Evolutionary conservation across 139 green algal species (phyloP).

Genomic region (Micractinium sp.): DNA sequence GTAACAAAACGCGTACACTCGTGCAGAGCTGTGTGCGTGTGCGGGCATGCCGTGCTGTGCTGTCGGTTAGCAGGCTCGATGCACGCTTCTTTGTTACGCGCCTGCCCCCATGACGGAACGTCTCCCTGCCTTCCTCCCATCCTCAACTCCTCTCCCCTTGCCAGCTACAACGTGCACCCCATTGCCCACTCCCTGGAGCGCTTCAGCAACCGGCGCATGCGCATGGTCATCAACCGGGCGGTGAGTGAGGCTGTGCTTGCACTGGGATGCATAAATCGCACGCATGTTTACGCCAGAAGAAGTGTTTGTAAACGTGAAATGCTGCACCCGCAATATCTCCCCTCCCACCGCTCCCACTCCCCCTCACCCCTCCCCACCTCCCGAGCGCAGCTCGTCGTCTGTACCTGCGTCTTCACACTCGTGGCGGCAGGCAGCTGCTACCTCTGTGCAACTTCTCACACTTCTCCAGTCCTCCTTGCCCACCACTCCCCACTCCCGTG

Average conservation of each 20-base stretch:
- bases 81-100: too few relatives aligned
- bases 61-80: too few relatives aligned
- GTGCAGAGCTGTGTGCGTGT: too few relatives aligned
- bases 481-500: not conserved
- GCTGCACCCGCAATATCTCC: too few relatives aligned
- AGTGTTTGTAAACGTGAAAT: not conserved
- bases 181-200: slow-evolving; percentile 39
- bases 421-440: slow-evolving; percentile 40
- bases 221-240: slow-evolving; percentile 42
- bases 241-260: not conserved
- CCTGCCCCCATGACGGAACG: too few relatives aligned
- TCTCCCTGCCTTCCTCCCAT: not conserved
- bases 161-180: slow-evolving; percentile 51
- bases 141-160: not conserved
- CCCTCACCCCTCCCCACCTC: too few relatives aligned
- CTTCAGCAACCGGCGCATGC: slow-evolving; percentile 47
- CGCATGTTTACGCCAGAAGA: not conserved
- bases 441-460: slow-evolving; percentile 25
- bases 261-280: not conserved
- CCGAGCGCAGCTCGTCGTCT: slow-evolving; percentile 23
- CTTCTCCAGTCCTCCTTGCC: not conserved
- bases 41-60: too few relatives aligned
- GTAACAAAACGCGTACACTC: too few relatives aligned
- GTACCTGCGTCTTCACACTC: slow-evolving; percentile 42
- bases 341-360: too few relatives aligned